Conservation (phyloP, 306 rosid species). For the Inga laurina region DNA sequence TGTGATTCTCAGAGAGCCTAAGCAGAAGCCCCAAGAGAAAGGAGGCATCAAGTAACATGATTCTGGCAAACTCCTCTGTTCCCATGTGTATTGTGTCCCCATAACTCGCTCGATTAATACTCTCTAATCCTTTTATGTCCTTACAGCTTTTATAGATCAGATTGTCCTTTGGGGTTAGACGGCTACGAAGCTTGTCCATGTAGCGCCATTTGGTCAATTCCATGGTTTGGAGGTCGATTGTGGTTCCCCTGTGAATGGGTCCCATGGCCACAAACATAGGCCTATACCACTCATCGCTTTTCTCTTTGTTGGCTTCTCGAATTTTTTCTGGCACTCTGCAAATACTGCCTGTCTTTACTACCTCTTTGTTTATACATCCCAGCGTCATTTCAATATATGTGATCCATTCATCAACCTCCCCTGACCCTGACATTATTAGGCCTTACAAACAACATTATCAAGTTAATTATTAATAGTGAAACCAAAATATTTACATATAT, state of each 20-base stretch:
- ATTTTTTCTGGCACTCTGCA: slow-evolving; percentile 17
- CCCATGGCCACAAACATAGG: not conserved
- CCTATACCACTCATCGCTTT: slow-evolving; percentile 6
- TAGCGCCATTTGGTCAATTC: not conserved
- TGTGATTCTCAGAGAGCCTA: no score
- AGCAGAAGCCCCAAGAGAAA: no score
- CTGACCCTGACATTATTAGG: not conserved
- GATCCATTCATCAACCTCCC: not conserved
- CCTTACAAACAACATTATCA: not conserved
- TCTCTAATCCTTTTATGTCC: not conserved
- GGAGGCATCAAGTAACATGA: not conserved
- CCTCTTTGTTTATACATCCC: not conserved
- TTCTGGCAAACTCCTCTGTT: not conserved
- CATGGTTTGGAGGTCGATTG: not conserved
- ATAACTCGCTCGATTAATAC: not conserved
- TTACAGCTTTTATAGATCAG: not conserved
- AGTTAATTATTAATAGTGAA: not conserved
- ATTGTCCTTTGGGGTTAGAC: not conserved
- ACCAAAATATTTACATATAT: no score
- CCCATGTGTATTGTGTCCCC: not conserved
- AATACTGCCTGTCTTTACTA: slow-evolving; percentile 34
- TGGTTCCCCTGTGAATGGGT: not conserved
- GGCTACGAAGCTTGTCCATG: not conserved
- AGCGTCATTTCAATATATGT: slow-evolving; percentile 4
- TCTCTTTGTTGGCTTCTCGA: not conserved